Base-by-base conservation (phyloP, 177 flowering plant genomes). In the Telopea speciosissima region DNA sequence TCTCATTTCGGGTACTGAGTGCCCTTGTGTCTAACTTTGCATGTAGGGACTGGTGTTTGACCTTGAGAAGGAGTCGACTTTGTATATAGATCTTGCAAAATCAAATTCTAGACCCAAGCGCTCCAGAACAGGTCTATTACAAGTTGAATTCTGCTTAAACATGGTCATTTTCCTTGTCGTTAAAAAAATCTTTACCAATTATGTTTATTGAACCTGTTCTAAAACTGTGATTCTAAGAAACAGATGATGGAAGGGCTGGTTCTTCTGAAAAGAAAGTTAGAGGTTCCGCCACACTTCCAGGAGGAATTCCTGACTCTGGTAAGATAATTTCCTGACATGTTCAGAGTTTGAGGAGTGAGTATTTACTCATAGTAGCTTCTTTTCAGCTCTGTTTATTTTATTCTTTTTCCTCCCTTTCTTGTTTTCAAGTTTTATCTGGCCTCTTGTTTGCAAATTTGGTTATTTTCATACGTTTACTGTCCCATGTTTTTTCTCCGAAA, bases 41-140 rank as follows among this genome's bases (percentile, higher is more conserved):
- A 65, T 79, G 26, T 84, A 92, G 99, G 99, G 97, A 16, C 72
- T 92, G 89, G 84, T 88, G 56, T 95, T 92, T 84, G 97, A 95
- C 81, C 90, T 92, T 67, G 94, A 89, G 80, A 86, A 86, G 82
- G 89, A 85, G 25, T 90, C 97, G 71, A 83, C 89, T 40, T 79
- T 95, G 23, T 79, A 83, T 66, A 85, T 92, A 80, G 92, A 91
- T 77, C 90, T 91, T 59, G 97, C 97, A 58, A 95, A 92, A 84
- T 83, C 94, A 24, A 95, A 91, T 76, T 90, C 99, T 65, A 82
- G 92, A 76, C 85, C 94, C n/a, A 95, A 95, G 74, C 93, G 96
- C 75, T 70, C 83, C 68, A 86, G 97, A 77, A 63, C 89, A 88
- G 97, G 97, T 92, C 9, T 36, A 54, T 25, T 54, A 14, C 73